phyloP scores from a whole-genome alignment of 108 stramenopile genomes.

The Nitzschia palea region DNA sequence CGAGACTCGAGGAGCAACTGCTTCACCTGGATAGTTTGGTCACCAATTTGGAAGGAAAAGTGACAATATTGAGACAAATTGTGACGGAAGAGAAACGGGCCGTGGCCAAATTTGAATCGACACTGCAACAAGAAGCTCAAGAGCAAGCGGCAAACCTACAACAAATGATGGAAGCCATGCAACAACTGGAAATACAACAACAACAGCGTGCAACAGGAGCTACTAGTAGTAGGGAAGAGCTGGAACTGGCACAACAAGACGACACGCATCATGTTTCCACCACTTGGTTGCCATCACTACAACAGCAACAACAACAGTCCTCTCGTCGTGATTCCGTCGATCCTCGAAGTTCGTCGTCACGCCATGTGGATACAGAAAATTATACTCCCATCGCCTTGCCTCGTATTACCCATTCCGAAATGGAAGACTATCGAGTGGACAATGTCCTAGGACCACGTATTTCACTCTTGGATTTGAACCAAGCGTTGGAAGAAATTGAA shows the following conservation, averaged over 20 bases:
- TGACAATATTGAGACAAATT: slow-evolving; percentile 25
- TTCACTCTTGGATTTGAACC: slow-evolving; percentile 40
- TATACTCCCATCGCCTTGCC: slow-evolving; percentile 4
- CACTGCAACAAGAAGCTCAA: slow-evolving; percentile 23
- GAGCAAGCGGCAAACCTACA: slow-evolving; percentile 22
- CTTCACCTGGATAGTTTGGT: slow-evolving; percentile 17
- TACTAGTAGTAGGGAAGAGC: too few relatives aligned
- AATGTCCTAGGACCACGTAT: slow-evolving; percentile 9
- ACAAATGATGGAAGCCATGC: slow-evolving; percentile 9
- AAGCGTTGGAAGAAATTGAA: slow-evolving; percentile 48
- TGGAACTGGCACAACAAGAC: too few relatives aligned
- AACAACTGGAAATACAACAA: neutral
- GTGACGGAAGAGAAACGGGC: slow-evolving; percentile 33
- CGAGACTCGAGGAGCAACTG: neutral
- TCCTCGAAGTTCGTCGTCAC: slow-evolving; percentile 7
- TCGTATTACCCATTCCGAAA: slow-evolving; percentile 1
- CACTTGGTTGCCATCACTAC: neutral
- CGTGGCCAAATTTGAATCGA: slow-evolving; percentile 36
- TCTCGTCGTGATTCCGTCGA: slow-evolving; percentile 19
- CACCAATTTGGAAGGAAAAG: slow-evolving; percentile 31
- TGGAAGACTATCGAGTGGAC: neutral
- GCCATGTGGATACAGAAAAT: neutral
- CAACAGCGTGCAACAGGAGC: too few relatives aligned
- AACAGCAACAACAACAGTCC: too few relatives aligned
- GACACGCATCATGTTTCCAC: too few relatives aligned